Percentiles rank a stretch among this genome's conserved stretches.
phyloP scores from a whole-genome alignment of 2,329 filamentous ascomycete species.

The Neodidymelliopsis sp. region DNA sequence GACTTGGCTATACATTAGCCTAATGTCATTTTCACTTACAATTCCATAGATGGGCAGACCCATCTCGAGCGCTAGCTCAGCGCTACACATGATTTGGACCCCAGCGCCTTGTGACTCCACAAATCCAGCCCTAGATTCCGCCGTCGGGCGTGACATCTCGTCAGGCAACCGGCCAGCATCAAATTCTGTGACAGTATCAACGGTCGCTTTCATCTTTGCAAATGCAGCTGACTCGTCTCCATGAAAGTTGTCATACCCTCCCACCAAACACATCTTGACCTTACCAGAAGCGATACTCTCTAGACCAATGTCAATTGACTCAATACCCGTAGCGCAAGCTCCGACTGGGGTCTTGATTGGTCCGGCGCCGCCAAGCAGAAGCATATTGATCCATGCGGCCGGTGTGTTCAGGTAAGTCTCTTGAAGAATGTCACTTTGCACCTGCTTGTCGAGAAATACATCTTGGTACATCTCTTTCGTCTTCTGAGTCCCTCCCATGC shows the following conservation, averaged over 20 bases:
- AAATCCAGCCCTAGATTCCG: conserved; percentile 46
- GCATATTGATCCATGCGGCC: conserved; percentile 54
- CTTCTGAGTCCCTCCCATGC: conserved; percentile 37
- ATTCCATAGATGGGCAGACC: conserved; percentile 48
- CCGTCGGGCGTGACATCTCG: conserved; percentile 49
- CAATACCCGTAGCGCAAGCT: conserved; percentile 50
- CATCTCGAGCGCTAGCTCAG: conserved; percentile 47
- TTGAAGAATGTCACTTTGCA: conserved; percentile 46
- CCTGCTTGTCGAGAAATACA: conserved; percentile 38
- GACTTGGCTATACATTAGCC: too few species aligned
- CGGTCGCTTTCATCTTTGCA: conserved; percentile 50
- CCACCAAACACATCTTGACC: conserved; percentile 45
- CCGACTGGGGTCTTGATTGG: conserved; percentile 49
- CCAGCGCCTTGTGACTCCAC: conserved; percentile 50
- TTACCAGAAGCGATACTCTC: conserved; percentile 44
- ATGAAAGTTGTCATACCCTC: conserved; percentile 46
- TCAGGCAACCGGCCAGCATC: conserved; percentile 31
- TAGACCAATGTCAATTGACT: conserved; percentile 47
- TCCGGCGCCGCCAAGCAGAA: conserved; percentile 47
- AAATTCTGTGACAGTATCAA: conserved; percentile 39
- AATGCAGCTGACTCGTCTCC: conserved; percentile 32
- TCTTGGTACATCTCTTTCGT: conserved; percentile 42
- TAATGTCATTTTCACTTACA: too few species aligned
- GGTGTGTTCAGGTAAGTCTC: conserved; percentile 50
- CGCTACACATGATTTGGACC: conserved; percentile 47